Percentiles rank a stretch among this genome's conserved stretches.
Conservation (phyloP, 192 early-diverging fungal species). For the Borealophlyctis nickersoniae region DNA sequence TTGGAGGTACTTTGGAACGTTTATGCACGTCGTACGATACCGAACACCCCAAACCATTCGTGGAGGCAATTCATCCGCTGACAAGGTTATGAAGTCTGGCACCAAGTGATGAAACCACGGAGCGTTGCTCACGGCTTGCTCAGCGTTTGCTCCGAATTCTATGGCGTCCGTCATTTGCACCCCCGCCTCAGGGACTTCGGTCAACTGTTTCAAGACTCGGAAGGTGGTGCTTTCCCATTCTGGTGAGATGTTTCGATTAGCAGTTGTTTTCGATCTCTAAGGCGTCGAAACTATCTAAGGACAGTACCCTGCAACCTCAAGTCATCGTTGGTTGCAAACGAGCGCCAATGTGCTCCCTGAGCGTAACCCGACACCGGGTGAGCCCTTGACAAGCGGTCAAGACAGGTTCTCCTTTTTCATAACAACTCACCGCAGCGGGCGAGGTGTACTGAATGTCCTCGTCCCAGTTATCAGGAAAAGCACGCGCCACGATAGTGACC, state of each 20-base stretch:
- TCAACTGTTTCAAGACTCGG: background rate
- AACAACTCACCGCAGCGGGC: slow-evolving; percentile 52
- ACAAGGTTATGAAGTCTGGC: background rate
- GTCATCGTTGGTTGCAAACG: slow-evolving; percentile 47
- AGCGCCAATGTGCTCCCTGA: slow-evolving; percentile 70
- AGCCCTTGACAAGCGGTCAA: too few relatives aligned
- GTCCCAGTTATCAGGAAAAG: slow-evolving; percentile 51
- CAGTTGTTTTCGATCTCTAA: too few relatives aligned
- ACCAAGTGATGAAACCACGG: too few relatives aligned
- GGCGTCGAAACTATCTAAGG: background rate
- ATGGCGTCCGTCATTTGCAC: too few relatives aligned
- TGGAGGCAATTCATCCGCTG: background rate
- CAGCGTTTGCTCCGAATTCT: too few relatives aligned
- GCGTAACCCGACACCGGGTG: too few relatives aligned
- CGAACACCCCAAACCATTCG: background rate
- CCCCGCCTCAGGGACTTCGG: slow-evolving; percentile 6
- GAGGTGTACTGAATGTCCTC: slow-evolving; percentile 34
- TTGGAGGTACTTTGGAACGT: slow-evolving; percentile 59
- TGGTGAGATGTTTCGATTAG: slow-evolving; percentile 9
- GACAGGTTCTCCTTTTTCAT: too few relatives aligned
- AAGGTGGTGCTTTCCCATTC: slow-evolving; percentile 24
- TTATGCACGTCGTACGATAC: slow-evolving; percentile 44
- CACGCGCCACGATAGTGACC: slow-evolving; percentile 60
- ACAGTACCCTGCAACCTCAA: slow-evolving; percentile 27
- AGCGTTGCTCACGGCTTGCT: too few relatives aligned